Conservation (phyloP, 23 red algal genomes). For the Gracilaria vermiculophylla region DNA sequence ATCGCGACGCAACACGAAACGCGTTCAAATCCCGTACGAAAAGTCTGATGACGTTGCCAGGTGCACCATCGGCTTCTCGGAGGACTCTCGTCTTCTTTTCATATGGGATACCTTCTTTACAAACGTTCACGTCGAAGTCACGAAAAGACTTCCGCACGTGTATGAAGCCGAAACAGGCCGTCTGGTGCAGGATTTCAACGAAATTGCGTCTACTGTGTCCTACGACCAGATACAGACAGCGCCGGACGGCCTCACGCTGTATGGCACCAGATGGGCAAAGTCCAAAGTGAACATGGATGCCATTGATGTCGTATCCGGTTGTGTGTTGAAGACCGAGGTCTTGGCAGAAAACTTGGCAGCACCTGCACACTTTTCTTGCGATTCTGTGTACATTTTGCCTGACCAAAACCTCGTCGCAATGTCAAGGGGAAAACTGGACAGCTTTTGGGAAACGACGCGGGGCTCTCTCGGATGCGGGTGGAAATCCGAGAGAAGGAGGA, state of each 20-base stretch:
- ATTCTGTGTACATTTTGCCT: constrained; percentile 27
- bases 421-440: constrained; percentile 48
- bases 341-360: constrained; percentile 8
- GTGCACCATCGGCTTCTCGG: constrained; percentile 42
- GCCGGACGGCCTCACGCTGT: constrained; percentile 45
- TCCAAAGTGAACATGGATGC: constrained; percentile 50
- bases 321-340: constrained; percentile 33
- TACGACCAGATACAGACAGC: constrained; percentile 59
- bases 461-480: constrained; percentile 59
- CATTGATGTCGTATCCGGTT: constrained; percentile 50
- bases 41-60: constrained; percentile 45
- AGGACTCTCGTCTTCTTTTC: constrained; percentile 44
- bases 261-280: constrained; percentile 43
- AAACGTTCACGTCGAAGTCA: not conserved
- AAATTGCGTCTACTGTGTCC: constrained; percentile 14
- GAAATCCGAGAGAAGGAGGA: constrained; percentile 6
- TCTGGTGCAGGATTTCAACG: constrained; percentile 35
- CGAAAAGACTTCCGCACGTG: constrained; percentile 39
- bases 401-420: constrained; percentile 6
- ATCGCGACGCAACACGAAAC: not conserved
- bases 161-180: constrained; percentile 32
- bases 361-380: constrained; percentile 16
- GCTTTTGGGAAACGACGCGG: constrained; percentile 55
- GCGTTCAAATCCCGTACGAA: constrained; percentile 15
- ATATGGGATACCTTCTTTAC: constrained; percentile 54